phyloP scores from a whole-genome alignment of 2,329 filamentous ascomycete genomes.

The Didymella pomorum region DNA sequence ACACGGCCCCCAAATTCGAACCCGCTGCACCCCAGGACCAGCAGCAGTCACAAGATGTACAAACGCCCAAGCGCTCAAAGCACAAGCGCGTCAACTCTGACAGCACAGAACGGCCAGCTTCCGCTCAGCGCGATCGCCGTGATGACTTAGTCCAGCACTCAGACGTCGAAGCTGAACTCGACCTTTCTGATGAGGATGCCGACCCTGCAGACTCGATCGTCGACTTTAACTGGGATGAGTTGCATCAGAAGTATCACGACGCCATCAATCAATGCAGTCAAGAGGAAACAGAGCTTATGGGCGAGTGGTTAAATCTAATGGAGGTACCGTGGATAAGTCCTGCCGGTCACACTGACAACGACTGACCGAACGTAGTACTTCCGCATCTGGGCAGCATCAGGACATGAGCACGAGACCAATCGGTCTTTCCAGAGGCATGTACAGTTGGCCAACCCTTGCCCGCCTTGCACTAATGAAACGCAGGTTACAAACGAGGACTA shows the following conservation, averaged over 20 bases:
- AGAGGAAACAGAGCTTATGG: constrained; percentile 70
- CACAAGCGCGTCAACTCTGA: constrained; percentile 27
- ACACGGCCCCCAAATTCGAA: constrained; percentile 21
- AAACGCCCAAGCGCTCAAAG: constrained; percentile 4
- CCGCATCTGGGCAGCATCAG: constrained; percentile 77
- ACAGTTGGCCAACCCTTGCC: not conserved
- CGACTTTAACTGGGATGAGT: constrained; percentile 78
- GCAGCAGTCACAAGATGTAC: constrained; percentile 13
- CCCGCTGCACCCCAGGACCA: constrained; percentile 18
- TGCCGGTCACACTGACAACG: not conserved
- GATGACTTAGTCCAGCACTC: constrained; percentile 22
- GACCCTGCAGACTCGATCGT: constrained; percentile 53
- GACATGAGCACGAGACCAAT: constrained; percentile 75
- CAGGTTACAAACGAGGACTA: constrained; percentile 79
- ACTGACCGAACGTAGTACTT: constrained; percentile 71
- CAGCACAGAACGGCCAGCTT: constrained; percentile 40
- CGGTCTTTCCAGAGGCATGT: constrained; percentile 76
- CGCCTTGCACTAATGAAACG: not conserved
- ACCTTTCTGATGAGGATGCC: constrained; percentile 21
- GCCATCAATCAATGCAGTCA: constrained; percentile 69
- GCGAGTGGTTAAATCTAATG: constrained; percentile 67
- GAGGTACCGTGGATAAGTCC: constrained; percentile 29
- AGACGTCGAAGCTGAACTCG: constrained; percentile 2
- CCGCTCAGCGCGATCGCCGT: constrained; percentile 31
- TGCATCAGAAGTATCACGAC: constrained; percentile 72